phyloP scores from a whole-genome alignment of 176 grass and related monocot species.

The Carex scoparia region DNA sequence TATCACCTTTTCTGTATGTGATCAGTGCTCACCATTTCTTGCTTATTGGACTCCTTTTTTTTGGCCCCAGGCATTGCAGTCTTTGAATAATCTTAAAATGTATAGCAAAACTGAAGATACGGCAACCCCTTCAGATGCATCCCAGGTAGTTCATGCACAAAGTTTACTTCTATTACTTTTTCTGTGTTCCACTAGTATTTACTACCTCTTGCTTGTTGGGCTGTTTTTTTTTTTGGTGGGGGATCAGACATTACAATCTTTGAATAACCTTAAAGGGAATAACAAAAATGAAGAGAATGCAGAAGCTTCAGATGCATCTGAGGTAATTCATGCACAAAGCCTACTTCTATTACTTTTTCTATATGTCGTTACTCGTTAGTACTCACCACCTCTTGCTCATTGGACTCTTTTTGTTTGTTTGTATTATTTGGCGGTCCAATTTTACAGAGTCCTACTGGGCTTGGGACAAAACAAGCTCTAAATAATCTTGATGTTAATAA shows the following conservation, averaged over 20 bases:
- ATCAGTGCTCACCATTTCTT: background rate
- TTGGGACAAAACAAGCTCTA: slow-evolving; percentile 32
- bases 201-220: background rate
- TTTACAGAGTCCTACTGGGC: slow-evolving; percentile 63
- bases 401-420: background rate
- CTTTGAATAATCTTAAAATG: slow-evolving; percentile 24
- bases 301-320: background rate
- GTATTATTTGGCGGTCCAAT: background rate
- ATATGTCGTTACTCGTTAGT: background rate
- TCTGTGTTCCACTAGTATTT: background rate
- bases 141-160: slow-evolving; percentile 1
- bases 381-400: background rate
- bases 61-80: background rate
- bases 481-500: slow-evolving; percentile 30
- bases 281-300: slow-evolving; percentile 4
- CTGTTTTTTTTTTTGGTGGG: too few species aligned
- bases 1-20: background rate
- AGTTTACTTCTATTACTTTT: background rate
- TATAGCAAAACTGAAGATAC: slow-evolving; percentile 12
- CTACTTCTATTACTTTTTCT: background rate
- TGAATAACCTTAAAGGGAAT: slow-evolving; percentile 22
- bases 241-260: background rate
- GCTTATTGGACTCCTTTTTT: too few species aligned
- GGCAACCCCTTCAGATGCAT: background rate
- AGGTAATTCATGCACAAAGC: slow-evolving; percentile 4